These are phyloP conservation scores for Podaxis mareebaensis DNA, from an alignment of 768 basidiomycete genomes.

Conservation along the genomic window DNA sequence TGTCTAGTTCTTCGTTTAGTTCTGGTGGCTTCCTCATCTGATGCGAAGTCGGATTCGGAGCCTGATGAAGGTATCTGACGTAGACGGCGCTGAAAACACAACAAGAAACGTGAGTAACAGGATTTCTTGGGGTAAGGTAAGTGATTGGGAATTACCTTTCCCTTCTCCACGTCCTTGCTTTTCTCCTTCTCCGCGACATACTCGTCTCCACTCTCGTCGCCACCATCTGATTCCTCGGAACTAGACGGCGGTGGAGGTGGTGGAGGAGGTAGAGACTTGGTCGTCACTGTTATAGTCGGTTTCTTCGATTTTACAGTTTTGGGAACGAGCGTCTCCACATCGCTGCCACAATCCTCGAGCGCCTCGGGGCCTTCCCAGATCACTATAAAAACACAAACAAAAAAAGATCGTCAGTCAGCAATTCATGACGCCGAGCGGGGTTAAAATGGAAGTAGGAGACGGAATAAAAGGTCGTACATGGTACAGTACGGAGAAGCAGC, in stretches of 20 bases:
- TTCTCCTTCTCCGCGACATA: conserved; percentile 54
- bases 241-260: conserved; percentile 15
- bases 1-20: conserved; percentile 22
- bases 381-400: conserved; percentile 43
- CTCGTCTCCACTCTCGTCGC: conserved; percentile 65
- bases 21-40: conserved; percentile 27
- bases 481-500: conserved; percentile 11
- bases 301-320: conserved; percentile 31
- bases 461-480: conserved; percentile 13
- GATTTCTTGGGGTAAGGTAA: conserved; percentile 15
- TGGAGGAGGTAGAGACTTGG: background rate
- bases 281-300: conserved; percentile 22
- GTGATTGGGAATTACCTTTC: conserved; percentile 39
- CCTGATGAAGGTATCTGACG: background rate
- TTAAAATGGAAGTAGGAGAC: conserved; percentile 7
- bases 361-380: conserved; percentile 71
- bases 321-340: conserved; percentile 26
- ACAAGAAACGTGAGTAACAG: conserved; percentile 1
- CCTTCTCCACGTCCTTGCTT: conserved; percentile 33
- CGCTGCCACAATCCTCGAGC: conserved; percentile 44
- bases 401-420: conserved; percentile 19
- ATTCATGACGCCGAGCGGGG: background rate
- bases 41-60: conserved; percentile 43
- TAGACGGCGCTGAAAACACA: conserved; percentile 5
- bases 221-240: conserved; percentile 48